A percentile compares a stretch with the other conserved stretches of the same genome.
phyloP scores from a whole-genome alignment of 1,284 basidiomycete species.

The Thelephora terrestris region DNA sequence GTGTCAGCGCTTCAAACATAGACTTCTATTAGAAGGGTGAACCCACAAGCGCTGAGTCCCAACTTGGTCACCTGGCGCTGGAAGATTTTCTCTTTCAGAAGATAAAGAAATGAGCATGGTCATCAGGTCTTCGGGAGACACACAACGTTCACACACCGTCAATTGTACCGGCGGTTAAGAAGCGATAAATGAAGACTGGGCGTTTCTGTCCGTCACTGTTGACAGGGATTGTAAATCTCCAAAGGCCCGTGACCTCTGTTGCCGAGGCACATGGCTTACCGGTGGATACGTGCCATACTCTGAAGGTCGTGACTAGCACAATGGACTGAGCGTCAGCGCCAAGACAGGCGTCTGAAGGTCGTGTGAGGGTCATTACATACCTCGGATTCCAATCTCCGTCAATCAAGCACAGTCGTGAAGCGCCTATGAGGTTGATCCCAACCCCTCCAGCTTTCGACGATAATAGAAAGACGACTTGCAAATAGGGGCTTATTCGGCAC shows the following conservation, averaged over 20 bases:
- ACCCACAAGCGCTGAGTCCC: conserved; percentile 78
- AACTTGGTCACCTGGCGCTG: conserved; percentile 96
- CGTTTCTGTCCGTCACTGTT: conserved; percentile 88
- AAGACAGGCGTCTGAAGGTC: conserved; percentile 2
- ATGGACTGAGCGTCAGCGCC: conserved; percentile 4
- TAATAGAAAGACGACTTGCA: conserved; percentile 81
- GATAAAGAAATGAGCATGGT: neutral
- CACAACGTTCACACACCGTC: conserved; percentile 40
- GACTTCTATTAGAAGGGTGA: neutral
- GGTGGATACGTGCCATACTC: conserved; percentile 95
- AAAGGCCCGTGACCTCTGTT: neutral
- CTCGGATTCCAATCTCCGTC: conserved; percentile 98
- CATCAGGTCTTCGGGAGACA: neutral
- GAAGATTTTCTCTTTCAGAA: conserved; percentile 64
- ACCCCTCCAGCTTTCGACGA: conserved; percentile 96
- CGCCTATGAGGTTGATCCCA: conserved; percentile 89
- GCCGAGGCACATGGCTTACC: conserved; percentile 36
- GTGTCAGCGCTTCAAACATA: conserved; percentile 5
- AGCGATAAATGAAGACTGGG: conserved; percentile 88
- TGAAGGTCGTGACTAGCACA: conserved; percentile 75
- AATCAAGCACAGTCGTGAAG: conserved; percentile 72
- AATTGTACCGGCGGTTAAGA: conserved; percentile 75
- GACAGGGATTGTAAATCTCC: conserved; percentile 2
- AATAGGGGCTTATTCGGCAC: conserved; percentile 5
- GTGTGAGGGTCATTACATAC: conserved; percentile 26